Evolutionary conservation across 2,329 filamentous ascomycete genomes (phyloP), one percentile per base, ranked within the genome.

Genomic region (Arthrobotrys musiformis): DNA sequence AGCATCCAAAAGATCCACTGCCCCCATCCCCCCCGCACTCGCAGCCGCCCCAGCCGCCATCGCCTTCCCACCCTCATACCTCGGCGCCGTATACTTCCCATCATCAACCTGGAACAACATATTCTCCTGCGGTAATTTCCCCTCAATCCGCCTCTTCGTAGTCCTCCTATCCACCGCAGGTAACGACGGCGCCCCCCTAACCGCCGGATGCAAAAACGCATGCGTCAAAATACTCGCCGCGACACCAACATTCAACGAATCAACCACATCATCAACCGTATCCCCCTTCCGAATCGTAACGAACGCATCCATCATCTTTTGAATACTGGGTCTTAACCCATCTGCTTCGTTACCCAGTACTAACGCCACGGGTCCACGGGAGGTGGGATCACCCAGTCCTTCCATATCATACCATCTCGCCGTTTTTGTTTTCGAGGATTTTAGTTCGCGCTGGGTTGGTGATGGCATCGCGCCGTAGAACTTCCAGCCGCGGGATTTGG

Each of bases 161-260:
- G n/a, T 60, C n/a, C 63, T 63, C 13, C 19, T 52, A 58, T 64
- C 56, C 22, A 8, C 50, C 33, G 56, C 56, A 35, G 33, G 33
- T 61, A 56, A 67, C 6, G 68, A 54, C 22, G 0, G 1, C 8
- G n/a, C 13, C 9, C 40, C 50, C 40, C 66, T 66, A 4, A 30
- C 50, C 58, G 58, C 22, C 1, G 81, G 81, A 61, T 85, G 87
- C 81, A 92, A 82, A 81, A 95, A 93, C 0, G 90, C 86, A 79
- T 90, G 88, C 78, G 90, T 90, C 61, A 98, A 84, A 58, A 98
- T 85, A 0, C 89, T 93, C 5, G 92, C 89, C 0, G 95, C 94
- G 19, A 97, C 94, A 82, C 92, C 93, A 42, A 98, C 95, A 82
- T 99, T 98, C 82, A 99, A 84, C 83, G 93, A 97, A 83, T 98